Conservation (phyloP, 2,329 filamentous ascomycete genomes). For the Ceratocystiopsis sp. region DNA sequence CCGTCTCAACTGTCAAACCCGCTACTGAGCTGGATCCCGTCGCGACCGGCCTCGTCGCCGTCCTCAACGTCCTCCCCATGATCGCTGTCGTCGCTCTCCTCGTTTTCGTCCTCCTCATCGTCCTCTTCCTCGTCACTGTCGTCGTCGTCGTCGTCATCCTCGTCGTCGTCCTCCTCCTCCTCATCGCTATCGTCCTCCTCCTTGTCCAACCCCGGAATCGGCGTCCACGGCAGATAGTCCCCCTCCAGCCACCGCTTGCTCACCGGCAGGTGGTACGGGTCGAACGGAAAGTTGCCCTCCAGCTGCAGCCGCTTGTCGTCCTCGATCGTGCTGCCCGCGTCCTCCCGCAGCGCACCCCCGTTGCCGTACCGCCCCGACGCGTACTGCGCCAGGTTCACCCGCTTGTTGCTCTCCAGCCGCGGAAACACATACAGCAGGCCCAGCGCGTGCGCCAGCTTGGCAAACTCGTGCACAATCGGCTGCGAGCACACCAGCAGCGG, state of each 20-base stretch:
- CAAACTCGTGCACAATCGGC: constrained; percentile 80
- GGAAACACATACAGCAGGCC: constrained; percentile 80
- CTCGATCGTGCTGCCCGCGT: constrained; percentile 32
- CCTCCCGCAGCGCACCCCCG: constrained; percentile 30
- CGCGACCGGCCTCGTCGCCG: too few species aligned
- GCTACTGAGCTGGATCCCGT: too few species aligned
- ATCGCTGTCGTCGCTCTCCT: too few species aligned
- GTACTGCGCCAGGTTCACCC: constrained; percentile 60
- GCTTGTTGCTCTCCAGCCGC: constrained; percentile 82
- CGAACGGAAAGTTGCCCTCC: constrained; percentile 92
- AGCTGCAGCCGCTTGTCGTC: constrained; percentile 72
- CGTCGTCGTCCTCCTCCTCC: constrained; percentile 23
- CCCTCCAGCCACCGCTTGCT: constrained; percentile 78
- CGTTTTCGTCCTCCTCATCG: too few species aligned
- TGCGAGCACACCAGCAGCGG: constrained; percentile 90
- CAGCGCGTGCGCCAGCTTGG: constrained; percentile 70
- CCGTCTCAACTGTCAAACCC: too few species aligned
- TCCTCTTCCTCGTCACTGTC: constrained; percentile 3
- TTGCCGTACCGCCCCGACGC: constrained; percentile 38
- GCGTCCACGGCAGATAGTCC: constrained; percentile 69
- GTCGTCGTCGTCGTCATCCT: constrained; percentile 6
- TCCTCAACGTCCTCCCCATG: too few species aligned
- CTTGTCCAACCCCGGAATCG: constrained; percentile 49
- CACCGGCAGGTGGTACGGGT: constrained; percentile 78
- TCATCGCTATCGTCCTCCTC: constrained; percentile 29